Evolutionary conservation across 1,284 basidiomycete species (phyloP).

Genomic region (Microbotryomycetes sp.): DNA sequence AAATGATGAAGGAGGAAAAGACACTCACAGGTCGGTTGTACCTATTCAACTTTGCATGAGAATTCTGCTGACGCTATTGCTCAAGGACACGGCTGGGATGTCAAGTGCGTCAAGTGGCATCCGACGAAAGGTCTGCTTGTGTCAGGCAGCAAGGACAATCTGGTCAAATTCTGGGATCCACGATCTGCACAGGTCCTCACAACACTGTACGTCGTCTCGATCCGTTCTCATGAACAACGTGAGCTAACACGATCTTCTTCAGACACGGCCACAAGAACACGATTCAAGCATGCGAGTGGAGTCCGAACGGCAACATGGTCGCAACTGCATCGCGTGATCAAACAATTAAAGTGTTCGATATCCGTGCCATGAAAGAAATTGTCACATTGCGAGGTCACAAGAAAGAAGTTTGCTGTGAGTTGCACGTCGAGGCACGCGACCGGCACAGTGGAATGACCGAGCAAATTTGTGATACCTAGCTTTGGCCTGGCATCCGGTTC

Average conservation of each 20-base stretch:
- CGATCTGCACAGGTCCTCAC: conserved; percentile 77
- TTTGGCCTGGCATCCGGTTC: conserved; percentile 89
- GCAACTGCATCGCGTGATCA: conserved; percentile 93
- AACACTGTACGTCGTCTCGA: conserved; percentile 58
- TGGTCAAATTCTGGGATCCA: conserved; percentile 99
- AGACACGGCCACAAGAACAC: conserved; percentile 97
- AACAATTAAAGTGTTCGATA: conserved; percentile 93
- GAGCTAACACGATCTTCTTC: background rate
- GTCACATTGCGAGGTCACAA: conserved; percentile 86
- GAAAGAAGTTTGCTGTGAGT: conserved; percentile 94
- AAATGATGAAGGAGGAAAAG: conserved; percentile 80
- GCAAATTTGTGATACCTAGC: conserved; percentile 47
- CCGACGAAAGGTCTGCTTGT: conserved; percentile 89
- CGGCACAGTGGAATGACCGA: conserved; percentile 2
- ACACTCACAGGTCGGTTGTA: conserved; percentile 63
- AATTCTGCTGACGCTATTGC: background rate
- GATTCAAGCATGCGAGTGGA: conserved; percentile 86
- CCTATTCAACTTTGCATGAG: background rate
- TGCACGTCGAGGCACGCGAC: too few relatives aligned
- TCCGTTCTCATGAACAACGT: background rate
- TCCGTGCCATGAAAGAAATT: conserved; percentile 93
- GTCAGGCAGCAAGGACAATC: conserved; percentile 92
- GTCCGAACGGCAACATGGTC: conserved; percentile 83
- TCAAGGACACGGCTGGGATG: conserved; percentile 97
- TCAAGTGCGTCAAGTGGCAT: conserved; percentile 98